phyloP scores from a whole-genome alignment of 2,329 filamentous ascomycete species.

The Stromatinia cepivora region DNA sequence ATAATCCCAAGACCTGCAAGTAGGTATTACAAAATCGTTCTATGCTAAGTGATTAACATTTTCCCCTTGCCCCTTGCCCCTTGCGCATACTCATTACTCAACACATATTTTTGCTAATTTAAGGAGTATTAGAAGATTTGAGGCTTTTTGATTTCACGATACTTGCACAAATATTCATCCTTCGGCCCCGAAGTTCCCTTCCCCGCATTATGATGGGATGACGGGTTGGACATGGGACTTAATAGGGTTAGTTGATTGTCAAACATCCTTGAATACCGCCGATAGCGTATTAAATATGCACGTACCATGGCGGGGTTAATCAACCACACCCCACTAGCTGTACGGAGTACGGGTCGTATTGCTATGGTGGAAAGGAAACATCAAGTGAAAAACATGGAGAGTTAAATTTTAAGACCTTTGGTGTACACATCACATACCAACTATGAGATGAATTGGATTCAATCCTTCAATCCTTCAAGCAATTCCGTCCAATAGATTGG shows the following conservation, averaged over 20 bases:
- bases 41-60: neutral
- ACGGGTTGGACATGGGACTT: neutral
- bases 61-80: neutral
- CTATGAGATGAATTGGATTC: neutral
- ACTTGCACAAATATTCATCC: neutral
- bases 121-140: neutral
- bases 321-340: neutral
- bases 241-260: neutral
- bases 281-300: constrained; percentile 4
- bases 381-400: constrained; percentile 3
- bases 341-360: neutral
- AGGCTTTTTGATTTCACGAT: neutral
- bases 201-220: constrained; percentile 1
- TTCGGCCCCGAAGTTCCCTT: neutral
- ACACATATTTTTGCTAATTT: neutral
- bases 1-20: constrained; percentile 2
- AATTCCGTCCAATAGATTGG: neutral
- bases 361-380: neutral
- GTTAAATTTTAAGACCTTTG: neutral
- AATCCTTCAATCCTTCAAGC: neutral
- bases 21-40: neutral
- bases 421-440: neutral
- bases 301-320: constrained; percentile 19
- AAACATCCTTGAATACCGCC: constrained; percentile 2
- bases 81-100: neutral